phyloP scores from a whole-genome alignment of 1,139 yeast genomes.

The Candida sp. region DNA sequence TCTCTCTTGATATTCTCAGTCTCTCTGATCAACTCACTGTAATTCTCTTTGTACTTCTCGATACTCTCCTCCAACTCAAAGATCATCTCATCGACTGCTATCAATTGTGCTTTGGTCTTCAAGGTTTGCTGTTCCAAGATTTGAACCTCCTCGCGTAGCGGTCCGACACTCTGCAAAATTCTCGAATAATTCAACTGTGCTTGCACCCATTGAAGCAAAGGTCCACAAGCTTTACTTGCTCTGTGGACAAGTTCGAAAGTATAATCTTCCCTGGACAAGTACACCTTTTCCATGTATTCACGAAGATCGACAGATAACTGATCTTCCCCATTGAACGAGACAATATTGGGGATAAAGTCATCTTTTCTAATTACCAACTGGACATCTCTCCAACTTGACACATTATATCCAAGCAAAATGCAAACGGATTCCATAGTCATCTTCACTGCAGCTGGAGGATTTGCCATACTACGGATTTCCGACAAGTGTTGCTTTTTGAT shows the following conservation, averaged over 20 bases:
- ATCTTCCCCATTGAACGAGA: slow-evolving; percentile 67
- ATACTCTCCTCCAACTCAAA: slow-evolving; percentile 73
- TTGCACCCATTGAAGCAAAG: slow-evolving; percentile 84
- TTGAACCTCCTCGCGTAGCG: slow-evolving; percentile 70
- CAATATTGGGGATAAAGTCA: slow-evolving; percentile 86
- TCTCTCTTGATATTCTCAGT: slow-evolving; percentile 77
- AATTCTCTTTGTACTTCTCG: slow-evolving; percentile 66
- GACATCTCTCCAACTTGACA: slow-evolving; percentile 79
- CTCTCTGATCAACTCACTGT: slow-evolving; percentile 77
- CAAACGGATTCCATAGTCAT: slow-evolving; percentile 91
- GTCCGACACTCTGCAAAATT: slow-evolving; percentile 74
- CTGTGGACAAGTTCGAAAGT: slow-evolving; percentile 79
- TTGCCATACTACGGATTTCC: slow-evolving; percentile 86
- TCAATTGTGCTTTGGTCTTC: slow-evolving; percentile 68
- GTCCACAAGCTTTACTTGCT: slow-evolving; percentile 97
- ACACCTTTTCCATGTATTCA: slow-evolving; percentile 58
- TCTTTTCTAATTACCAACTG: slow-evolving; percentile 82
- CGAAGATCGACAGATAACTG: slow-evolving; percentile 60
- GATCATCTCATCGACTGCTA: slow-evolving; percentile 84
- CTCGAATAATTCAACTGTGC: slow-evolving; percentile 81
- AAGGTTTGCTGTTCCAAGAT: slow-evolving; percentile 62
- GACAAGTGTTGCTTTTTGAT: slow-evolving; percentile 93
- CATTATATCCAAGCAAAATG: slow-evolving; percentile 74
- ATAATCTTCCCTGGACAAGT: slow-evolving; percentile 66
- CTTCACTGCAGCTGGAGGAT: slow-evolving; percentile 91